Evolutionary conservation across 2,329 filamentous ascomycete species (phyloP), one percentile per base, ranked within the genome.

Genomic region (Clarireedia homoeocarpa): DNA sequence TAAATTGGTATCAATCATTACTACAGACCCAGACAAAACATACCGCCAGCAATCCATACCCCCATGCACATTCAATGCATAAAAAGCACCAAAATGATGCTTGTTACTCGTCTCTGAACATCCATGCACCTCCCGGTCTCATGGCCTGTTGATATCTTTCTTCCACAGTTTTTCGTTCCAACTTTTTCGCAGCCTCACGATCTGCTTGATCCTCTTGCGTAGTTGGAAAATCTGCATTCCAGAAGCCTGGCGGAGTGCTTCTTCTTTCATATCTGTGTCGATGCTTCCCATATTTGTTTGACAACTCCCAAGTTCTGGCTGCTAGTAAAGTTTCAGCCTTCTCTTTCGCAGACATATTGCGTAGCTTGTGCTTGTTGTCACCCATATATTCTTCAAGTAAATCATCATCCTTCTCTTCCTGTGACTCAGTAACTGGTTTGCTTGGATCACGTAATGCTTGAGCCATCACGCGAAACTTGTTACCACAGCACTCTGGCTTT

Each of bases 201-300:
- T 92, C 83, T 52, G 77, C 74, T 62, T 81, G 75, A 27, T 85
- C 72, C 71, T 96, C 89, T 69, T 97, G 94, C 1, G 94, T 96
- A 26, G 75, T 83, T 1, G 92, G 91, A 69, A 99, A 95, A 63
- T 95, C 92, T 1, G 86, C 80, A 53, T 89, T 79, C 94, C 94
- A 99, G 69, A 89, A 97, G 0, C 91, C 91, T 1, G 90, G 89
- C 12, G 94, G 91, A 9, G 87, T 89, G 46, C 74, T 77, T 60
- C 81, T 78, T 51, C 90, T 80, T 58, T 85, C 81, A 70, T 86
- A 91, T 27, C 83, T 78, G 63, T 92, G 81, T 55, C 87, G 80
- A 71, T 96, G 91, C 67, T 79, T 89, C 5, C 91, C 91, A 69
- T 82, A 83, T 59, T 81, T 79, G 66, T 91, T 85, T 1, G 91